A percentile compares a stretch with the other conserved stretches of the same genome.
These are phyloP conservation scores for Erythrobasidium yunnanense DNA, from an alignment of 768 basidiomycete species.

Conservation along the genomic window DNA sequence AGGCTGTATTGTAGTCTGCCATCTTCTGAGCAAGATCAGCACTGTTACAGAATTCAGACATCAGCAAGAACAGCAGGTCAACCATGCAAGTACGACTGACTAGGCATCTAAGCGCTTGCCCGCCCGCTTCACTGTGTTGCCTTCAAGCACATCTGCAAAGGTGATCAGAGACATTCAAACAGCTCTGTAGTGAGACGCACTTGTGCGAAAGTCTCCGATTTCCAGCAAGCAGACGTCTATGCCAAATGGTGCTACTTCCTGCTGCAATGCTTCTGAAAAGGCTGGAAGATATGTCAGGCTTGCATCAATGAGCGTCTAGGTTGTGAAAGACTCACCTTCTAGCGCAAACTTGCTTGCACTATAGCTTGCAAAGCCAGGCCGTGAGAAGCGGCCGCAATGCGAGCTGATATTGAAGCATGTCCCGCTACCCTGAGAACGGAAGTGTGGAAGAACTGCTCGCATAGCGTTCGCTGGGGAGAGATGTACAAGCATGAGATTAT, in stretches of 20 bases:
- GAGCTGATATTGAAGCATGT: constrained; percentile 4
- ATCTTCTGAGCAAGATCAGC: background rate
- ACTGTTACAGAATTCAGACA: too few species aligned
- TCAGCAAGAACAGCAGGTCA: background rate
- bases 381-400: background rate
- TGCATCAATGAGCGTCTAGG: background rate
- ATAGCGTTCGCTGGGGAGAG: background rate
- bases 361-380: background rate
- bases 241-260: background rate
- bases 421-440: background rate
- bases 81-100: background rate
- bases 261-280: background rate
- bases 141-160: background rate
- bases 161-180: background rate
- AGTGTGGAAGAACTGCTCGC: constrained; percentile 1
- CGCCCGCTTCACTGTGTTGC: background rate
- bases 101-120: constrained; percentile 4
- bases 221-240: constrained; percentile 4
- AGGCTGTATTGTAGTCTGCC: background rate
- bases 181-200: background rate
- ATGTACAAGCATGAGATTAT: background rate
- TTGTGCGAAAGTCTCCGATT: constrained; percentile 3
- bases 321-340: background rate
- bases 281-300: background rate
- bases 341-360: constrained; percentile 14